Evolutionary conservation across 176 grass and related monocot genomes (phyloP).

Genomic region (Avena atlantica): DNA sequence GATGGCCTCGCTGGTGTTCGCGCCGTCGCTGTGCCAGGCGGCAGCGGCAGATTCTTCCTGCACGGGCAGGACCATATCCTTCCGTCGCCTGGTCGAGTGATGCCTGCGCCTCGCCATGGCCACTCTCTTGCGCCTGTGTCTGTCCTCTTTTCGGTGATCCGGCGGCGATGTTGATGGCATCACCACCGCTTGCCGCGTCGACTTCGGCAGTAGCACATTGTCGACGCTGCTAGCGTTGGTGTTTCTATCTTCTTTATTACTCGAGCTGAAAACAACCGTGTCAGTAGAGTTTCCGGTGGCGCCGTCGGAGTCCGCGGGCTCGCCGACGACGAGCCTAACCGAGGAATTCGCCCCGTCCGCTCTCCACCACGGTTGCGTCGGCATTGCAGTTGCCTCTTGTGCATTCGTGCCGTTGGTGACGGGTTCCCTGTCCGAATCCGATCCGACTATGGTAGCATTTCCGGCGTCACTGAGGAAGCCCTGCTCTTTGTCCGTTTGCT

Average conservation of each 20-base stretch:
- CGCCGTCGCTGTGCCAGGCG: slow-evolving; percentile 6
- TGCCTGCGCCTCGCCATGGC: slow-evolving; percentile 19
- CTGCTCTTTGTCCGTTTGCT: background rate
- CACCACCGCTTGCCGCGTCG: background rate
- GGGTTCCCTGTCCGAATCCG: slow-evolving; percentile 11
- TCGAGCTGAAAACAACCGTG: background rate
- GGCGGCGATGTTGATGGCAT: background rate
- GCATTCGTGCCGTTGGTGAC: slow-evolving; percentile 20
- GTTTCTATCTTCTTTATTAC: background rate
- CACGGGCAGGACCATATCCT: background rate
- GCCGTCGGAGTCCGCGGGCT: background rate
- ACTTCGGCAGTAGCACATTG: background rate
- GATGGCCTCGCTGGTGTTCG: slow-evolving; percentile 13
- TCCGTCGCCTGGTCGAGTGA: slow-evolving; percentile 35
- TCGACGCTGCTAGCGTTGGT: background rate
- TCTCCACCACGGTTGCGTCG: slow-evolving; percentile 12
- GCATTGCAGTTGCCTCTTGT: background rate
- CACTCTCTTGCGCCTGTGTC: slow-evolving; percentile 22
- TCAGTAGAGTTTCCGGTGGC: background rate
- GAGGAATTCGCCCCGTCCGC: background rate
- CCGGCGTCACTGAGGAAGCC: background rate
- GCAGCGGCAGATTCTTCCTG: background rate
- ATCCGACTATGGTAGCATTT: slow-evolving; percentile 25
- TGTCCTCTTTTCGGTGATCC: slow-evolving; percentile 24
- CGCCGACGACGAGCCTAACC: background rate